Evolutionary conservation across 148 eudicot species (phyloP).

Genomic region (Salicornia ramosissima): DNA sequence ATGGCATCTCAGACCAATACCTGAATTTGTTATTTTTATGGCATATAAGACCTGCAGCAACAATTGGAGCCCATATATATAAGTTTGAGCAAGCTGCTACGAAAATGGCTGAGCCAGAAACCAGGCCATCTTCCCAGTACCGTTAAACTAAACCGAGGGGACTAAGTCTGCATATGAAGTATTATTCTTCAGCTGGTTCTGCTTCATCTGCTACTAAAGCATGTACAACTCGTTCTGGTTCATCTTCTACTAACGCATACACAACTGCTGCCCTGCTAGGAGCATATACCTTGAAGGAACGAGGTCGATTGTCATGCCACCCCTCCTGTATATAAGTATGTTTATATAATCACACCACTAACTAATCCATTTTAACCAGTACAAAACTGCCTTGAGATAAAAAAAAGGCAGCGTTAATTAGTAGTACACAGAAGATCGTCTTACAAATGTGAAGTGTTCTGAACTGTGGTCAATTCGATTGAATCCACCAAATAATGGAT

Average conservation of each 20-base stretch:
- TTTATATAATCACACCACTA: too few relatives aligned
- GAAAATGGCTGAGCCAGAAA: conserved; percentile 5
- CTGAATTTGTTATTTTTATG: background rate
- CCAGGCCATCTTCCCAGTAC: conserved; percentile 10
- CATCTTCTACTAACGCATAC: conserved; percentile 52
- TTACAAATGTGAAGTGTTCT: conserved; percentile 76
- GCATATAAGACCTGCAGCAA: conserved; percentile 4
- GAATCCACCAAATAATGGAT: conserved; percentile 72
- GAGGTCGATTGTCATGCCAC: conserved; percentile 61
- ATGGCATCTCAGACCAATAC: background rate
- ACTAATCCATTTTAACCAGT: too few relatives aligned
- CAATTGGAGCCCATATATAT: background rate
- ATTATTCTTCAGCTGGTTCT: conserved; percentile 9
- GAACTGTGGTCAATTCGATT: conserved; percentile 60
- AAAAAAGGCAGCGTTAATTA: background rate
- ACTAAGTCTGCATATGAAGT: background rate
- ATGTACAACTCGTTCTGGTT: conserved; percentile 3
- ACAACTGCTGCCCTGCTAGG: conserved; percentile 88
- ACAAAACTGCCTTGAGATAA: too few relatives aligned
- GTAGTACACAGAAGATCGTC: background rate
- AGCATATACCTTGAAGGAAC: conserved; percentile 67
- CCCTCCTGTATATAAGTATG: conserved; percentile 63
- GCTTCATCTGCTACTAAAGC: conserved; percentile 9
- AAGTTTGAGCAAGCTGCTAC: background rate
- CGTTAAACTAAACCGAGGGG: background rate